Conservation (phyloP, 139 green algal genomes). For the Nannochloris sp. region DNA sequence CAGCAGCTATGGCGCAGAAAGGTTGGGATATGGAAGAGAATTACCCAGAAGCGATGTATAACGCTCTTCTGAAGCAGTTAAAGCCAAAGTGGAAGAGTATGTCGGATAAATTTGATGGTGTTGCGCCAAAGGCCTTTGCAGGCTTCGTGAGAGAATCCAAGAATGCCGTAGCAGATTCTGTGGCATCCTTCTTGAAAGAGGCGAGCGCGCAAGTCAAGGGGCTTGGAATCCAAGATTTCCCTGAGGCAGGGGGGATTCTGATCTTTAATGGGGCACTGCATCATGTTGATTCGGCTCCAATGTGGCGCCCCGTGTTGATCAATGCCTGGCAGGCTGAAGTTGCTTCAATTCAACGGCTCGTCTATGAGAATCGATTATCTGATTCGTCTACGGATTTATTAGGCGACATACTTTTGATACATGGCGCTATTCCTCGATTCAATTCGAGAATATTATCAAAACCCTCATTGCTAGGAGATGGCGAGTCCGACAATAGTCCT, state of each 20-base stretch:
- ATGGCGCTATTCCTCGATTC: conserved; percentile 23
- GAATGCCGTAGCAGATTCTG: background rate
- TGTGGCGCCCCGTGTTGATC: background rate
- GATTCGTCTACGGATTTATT: conserved; percentile 21
- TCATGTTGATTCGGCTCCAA: background rate
- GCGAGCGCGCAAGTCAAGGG: background rate
- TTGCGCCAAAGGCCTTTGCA: too few species aligned
- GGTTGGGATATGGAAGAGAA: too few species aligned
- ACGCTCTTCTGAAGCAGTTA: too few species aligned
- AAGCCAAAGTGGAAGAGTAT: too few species aligned
- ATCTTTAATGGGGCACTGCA: background rate
- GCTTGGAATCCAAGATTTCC: background rate
- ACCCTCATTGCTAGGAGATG: too few species aligned
- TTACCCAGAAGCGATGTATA: too few species aligned
- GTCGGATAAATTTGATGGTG: too few species aligned
- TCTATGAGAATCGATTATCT: background rate
- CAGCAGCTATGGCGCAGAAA: too few species aligned
- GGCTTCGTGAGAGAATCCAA: too few species aligned
- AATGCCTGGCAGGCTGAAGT: background rate
- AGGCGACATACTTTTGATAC: conserved; percentile 38
- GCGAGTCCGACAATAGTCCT: too few species aligned
- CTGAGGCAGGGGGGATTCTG: background rate
- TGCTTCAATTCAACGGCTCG: background rate
- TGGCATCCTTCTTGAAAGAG: background rate
- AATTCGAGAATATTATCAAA: conserved; percentile 28